Percentiles rank a stretch among this genome's conserved stretches.
These are phyloP conservation scores for Endocalyx cinctus DNA, from an alignment of 2,329 filamentous ascomycete genomes.

Conservation along the genomic window DNA sequence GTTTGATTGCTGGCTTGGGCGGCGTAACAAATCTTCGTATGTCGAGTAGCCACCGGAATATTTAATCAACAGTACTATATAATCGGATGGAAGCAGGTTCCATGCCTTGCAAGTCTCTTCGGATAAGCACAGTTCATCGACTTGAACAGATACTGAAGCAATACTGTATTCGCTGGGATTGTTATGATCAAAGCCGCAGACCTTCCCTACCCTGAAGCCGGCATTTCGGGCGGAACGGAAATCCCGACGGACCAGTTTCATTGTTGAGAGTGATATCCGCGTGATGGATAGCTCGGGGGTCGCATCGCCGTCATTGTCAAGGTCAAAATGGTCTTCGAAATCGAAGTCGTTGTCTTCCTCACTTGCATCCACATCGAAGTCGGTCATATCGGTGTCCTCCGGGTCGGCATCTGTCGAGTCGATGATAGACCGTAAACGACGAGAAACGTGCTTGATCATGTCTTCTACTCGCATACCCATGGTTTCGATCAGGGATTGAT, in stretches of 20 bases:
- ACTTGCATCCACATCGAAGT: conserved; percentile 16
- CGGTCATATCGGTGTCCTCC: conserved; percentile 23
- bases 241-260: conserved; percentile 51
- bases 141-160: conserved; percentile 64
- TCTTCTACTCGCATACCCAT: conserved; percentile 15
- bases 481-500: conserved; percentile 14
- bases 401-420: conserved; percentile 25
- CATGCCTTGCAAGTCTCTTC: conserved; percentile 73
- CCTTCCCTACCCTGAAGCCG: conserved; percentile 66
- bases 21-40: conserved; percentile 48
- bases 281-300: no score
- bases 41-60: conserved; percentile 58
- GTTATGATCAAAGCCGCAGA: conserved; percentile 47
- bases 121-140: conserved; percentile 67
- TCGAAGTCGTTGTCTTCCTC: conserved; percentile 19
- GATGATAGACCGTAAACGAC: conserved; percentile 21
- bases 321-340: conserved; percentile 27
- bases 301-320: conserved; percentile 18
- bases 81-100: conserved; percentile 62
- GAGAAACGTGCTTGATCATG: conserved; percentile 23
- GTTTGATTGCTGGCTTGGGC: conserved; percentile 30
- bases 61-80: conserved; percentile 68
- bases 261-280: conserved; percentile 1
- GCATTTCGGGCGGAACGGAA: conserved; percentile 55
- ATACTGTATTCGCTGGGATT: conserved; percentile 37